Evolutionary conservation across 257 asterid species (phyloP).

Genomic region (Lycium barbarum): DNA sequence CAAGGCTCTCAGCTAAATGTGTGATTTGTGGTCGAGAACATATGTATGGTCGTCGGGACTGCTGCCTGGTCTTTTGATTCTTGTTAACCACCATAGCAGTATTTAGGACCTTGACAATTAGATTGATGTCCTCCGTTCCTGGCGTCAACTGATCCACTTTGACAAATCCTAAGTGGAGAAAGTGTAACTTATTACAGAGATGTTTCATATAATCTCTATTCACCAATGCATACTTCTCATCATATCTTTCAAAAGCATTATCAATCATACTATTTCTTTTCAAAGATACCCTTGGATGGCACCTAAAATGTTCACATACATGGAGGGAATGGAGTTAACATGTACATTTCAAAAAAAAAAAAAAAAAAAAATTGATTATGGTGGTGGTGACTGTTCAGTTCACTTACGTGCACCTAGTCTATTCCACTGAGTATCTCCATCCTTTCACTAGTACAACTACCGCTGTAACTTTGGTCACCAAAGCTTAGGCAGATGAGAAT

Average conservation of each 20-base stretch:
- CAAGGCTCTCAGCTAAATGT: not conserved
- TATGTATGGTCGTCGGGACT: not conserved
- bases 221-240: not conserved
- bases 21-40: not conserved
- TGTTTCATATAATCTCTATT: not conserved
- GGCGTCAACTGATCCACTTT: slow-evolving; percentile 26
- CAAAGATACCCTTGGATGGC: slow-evolving; percentile 7
- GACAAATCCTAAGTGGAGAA: slow-evolving; percentile 17
- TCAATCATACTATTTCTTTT: not conserved
- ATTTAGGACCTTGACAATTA: slow-evolving; percentile 13
- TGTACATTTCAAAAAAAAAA: not conserved
- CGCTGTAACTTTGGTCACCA: not conserved
- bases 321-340: not conserved
- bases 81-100: not conserved
- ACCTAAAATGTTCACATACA: not conserved
- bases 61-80: not conserved
- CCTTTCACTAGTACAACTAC: not conserved
- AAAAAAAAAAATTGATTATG: not conserved
- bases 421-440: not conserved
- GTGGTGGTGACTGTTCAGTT: not conserved
- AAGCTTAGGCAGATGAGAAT: not conserved
- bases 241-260: not conserved
- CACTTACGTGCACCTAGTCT: not conserved
- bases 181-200: not conserved
- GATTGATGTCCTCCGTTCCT: not conserved